A percentile compares a stretch with the other conserved stretches of the same genome.
Conservation (phyloP, 2,329 filamentous ascomycete species). For the Penicillium psychrosexuale region DNA sequence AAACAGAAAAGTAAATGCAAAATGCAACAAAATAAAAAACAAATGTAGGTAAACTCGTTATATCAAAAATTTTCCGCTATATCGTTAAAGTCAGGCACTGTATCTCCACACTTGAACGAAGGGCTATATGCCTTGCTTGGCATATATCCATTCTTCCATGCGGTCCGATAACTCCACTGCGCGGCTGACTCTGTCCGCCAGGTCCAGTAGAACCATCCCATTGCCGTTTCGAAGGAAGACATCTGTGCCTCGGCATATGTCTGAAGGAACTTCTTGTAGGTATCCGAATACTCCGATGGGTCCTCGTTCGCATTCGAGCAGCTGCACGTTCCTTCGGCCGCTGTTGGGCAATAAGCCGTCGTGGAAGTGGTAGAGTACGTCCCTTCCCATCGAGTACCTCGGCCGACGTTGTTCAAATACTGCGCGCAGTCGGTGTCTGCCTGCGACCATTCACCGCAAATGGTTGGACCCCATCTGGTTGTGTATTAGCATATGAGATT, state of each 20-base stretch:
- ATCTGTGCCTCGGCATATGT: conserved; percentile 97
- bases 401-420: conserved; percentile 83
- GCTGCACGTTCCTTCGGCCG: conserved; percentile 60
- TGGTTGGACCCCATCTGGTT: conserved; percentile 74
- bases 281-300: conserved; percentile 61
- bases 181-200: conserved; percentile 84
- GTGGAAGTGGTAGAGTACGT: conserved; percentile 68
- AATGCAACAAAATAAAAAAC: conserved; percentile 5
- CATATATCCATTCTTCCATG: conserved; percentile 74
- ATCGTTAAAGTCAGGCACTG: conserved; percentile 45
- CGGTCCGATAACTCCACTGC: conserved; percentile 70
- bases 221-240: conserved; percentile 85
- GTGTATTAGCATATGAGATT: conserved; percentile 4
- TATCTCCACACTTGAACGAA: conserved; percentile 63
- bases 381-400: conserved; percentile 88
- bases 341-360: conserved; percentile 69
- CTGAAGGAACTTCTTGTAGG: conserved; percentile 80
- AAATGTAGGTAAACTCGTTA: background rate
- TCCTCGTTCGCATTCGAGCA: conserved; percentile 76
- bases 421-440: conserved; percentile 91
- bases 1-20: conserved; percentile 5
- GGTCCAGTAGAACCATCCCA: conserved; percentile 99
- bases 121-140: conserved; percentile 70
- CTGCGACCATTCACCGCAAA: conserved; percentile 96
- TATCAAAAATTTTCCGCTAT: conserved; percentile 44